These are phyloP conservation scores for Eimeria acervulina DNA, from an alignment of 169 alveolate species.

Conservation along the genomic window DNA sequence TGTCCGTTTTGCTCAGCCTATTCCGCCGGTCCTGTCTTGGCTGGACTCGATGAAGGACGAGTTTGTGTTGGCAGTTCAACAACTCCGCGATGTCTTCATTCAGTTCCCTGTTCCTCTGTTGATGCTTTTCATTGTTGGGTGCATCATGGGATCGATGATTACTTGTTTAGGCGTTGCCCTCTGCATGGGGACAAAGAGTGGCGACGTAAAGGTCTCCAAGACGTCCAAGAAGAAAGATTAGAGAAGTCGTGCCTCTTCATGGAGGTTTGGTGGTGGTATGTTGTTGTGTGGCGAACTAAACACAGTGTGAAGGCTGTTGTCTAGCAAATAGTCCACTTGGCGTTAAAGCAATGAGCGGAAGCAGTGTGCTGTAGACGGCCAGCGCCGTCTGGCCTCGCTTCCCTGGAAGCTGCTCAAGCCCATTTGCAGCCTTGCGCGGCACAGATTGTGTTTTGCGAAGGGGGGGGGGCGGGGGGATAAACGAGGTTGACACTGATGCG, in stretches of 20 bases:
- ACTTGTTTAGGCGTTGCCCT: slow-evolving; percentile 65
- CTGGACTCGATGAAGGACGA: slow-evolving; percentile 77
- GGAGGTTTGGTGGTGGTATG: neutral
- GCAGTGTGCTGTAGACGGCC: slow-evolving; percentile 18
- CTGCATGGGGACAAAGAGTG: slow-evolving; percentile 47
- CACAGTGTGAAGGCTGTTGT: neutral
- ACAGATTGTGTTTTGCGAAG: neutral
- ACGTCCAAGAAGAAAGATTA: slow-evolving; percentile 63
- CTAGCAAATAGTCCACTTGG: neutral
- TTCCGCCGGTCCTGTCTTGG: slow-evolving; percentile 76
- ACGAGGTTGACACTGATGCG: slow-evolving; percentile 15
- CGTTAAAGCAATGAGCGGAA: slow-evolving; percentile 5
- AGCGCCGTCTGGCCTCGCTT: slow-evolving; percentile 24
- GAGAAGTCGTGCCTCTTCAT: neutral
- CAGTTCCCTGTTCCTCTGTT: slow-evolving; percentile 77
- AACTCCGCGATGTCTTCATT: slow-evolving; percentile 75
- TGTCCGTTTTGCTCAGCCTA: slow-evolving; percentile 56
- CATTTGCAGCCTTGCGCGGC: slow-evolving; percentile 7
- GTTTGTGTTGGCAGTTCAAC: slow-evolving; percentile 68
- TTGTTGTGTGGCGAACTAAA: neutral
- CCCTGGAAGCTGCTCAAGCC: slow-evolving; percentile 5
- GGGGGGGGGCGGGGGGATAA: neutral
- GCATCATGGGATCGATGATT: slow-evolving; percentile 64
- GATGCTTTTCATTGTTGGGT: slow-evolving; percentile 65
- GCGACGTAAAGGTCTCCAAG: slow-evolving; percentile 36